Percentiles rank a stretch among this genome's conserved stretches.
Conservation (phyloP, 768 basidiomycete genomes). For the Rhizopogon vesiculosus region DNA sequence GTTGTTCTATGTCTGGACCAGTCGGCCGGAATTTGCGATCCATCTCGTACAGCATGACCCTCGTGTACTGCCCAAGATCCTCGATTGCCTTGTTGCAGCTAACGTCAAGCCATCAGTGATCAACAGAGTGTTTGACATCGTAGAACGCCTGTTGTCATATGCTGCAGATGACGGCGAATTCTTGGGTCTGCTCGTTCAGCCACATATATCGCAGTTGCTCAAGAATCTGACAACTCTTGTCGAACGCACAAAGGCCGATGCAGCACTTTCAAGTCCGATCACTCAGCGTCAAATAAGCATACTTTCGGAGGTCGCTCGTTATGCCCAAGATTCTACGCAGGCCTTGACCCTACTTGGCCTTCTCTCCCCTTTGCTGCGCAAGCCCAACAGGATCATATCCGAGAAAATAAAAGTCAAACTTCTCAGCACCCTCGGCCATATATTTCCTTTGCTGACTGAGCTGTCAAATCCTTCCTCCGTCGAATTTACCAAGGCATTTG, state of each 20-base stretch:
- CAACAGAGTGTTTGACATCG: conserved; percentile 76
- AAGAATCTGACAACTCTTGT: conserved; percentile 66
- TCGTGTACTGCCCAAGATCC: conserved; percentile 69
- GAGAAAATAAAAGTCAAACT: conserved; percentile 87
- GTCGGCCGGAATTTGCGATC: conserved; percentile 46
- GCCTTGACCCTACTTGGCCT: conserved; percentile 68
- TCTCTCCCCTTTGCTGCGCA: conserved; percentile 76
- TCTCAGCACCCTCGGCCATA: conserved; percentile 61
- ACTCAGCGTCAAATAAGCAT: conserved; percentile 80
- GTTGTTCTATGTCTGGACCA: conserved; percentile 76
- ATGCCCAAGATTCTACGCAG: conserved; percentile 64
- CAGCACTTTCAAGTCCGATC: conserved; percentile 53
- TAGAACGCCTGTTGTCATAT: conserved; percentile 62
- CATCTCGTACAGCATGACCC: conserved; percentile 70
- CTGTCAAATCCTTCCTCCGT: conserved; percentile 40
- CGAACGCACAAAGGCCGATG: conserved; percentile 50
- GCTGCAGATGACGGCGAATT: conserved; percentile 48
- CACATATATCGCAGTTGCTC: conserved; percentile 68
- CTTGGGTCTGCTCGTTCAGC: conserved; percentile 54
- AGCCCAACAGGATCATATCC: conserved; percentile 67
- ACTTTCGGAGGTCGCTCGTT: conserved; percentile 74
- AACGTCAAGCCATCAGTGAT: conserved; percentile 88
- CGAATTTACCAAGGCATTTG: conserved; percentile 50
- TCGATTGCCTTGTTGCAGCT: conserved; percentile 73
- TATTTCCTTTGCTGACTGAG: conserved; percentile 66